Base-by-base conservation (phyloP, 1,284 basidiomycete genomes). In the Pseudozyma tsukubaensis region DNA sequence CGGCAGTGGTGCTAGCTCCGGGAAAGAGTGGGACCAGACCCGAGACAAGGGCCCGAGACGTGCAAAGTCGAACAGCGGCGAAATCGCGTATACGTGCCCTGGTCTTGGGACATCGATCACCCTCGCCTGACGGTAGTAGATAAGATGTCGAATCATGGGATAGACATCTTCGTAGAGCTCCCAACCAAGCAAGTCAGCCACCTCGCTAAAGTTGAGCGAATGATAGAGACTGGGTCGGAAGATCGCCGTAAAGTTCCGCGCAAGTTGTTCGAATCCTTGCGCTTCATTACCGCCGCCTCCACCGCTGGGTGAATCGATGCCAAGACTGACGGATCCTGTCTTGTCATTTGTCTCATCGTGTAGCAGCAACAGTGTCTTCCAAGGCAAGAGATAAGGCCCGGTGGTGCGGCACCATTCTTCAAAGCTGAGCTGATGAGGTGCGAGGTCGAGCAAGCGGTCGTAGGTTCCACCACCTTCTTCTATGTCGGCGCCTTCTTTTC, bases 81-180 rank as follows among this genome's bases (percentile, higher is more conserved):
- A 76, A 51, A 83, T 65, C 91, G 88, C 18, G 89, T 97, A 96
- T 0, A 94, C 89, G 0, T 92, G 94, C 79, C 93, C 92, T 36
- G 97, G 85, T 40, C 91, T 89, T 18, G 98, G 90, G 9, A 91
- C 89, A 77, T 97, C 94, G 49, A 97, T 90, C 14, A 98, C 87
- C 69, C 94, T 92, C 0, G 94, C 96, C 79, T 93, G 89, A 61
- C 92, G 89, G 85, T 94, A 94, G 70, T 94, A 91, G 21, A 97
- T 92, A 37, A 98, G 88, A 89, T 94, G 94, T 12, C 93, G 89
- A 1, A 94, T 93, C 49, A 92, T 91, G 0, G 94, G 93, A 79
- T 92, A 93, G 1, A 96, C 89, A 75, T 96, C 92, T 0, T 89
- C 87, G 72, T 95, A 91, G 4, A 96, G 87, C 79, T 96, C 91